Percentiles rank a stretch among this genome's conserved stretches.
Conservation (phyloP, 495 filamentous ascomycete genomes). For the Aspergillus nanangensis region DNA sequence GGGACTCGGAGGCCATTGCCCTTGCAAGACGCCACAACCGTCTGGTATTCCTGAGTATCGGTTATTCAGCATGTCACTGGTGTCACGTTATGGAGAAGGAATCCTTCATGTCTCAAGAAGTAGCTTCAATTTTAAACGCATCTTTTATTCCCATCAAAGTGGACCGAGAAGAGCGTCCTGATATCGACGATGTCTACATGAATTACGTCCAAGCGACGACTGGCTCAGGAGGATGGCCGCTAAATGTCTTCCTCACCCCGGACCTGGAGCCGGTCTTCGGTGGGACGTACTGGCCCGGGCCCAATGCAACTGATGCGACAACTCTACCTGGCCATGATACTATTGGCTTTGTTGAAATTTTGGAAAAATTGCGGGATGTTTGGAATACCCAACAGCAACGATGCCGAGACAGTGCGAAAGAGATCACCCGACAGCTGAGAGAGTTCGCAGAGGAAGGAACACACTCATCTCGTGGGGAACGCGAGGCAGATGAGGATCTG, state of each 20-base stretch:
- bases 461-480: constrained; percentile 50
- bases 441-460: constrained; percentile 87
- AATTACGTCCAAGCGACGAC: constrained; percentile 95
- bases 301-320: constrained; percentile 55
- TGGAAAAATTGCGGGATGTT: constrained; percentile 72
- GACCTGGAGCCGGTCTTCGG: constrained; percentile 92
- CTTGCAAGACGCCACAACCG: constrained; percentile 77
- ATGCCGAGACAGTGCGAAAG: constrained; percentile 75
- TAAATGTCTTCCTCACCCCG: constrained; percentile 95
- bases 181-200: constrained; percentile 96
- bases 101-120: constrained; percentile 77
- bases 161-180: constrained; percentile 91
- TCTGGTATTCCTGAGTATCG: constrained; percentile 90
- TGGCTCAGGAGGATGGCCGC: constrained; percentile 89
- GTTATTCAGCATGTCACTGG: constrained; percentile 94
- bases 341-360: constrained; percentile 72
- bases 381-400: constrained; percentile 82
- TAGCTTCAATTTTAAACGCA: constrained; percentile 79
- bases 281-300: constrained; percentile 94
- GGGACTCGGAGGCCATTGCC: constrained; percentile 70
- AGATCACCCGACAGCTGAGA: constrained; percentile 73
- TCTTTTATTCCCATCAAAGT: constrained; percentile 90
- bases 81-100: constrained; percentile 94
- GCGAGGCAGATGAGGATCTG: constrained; percentile 59
- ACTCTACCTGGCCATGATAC: constrained; percentile 46